Percentiles rank a stretch among this genome's conserved stretches.
phyloP scores from a whole-genome alignment of 2,329 filamentous ascomycete species.

The Ophiostoma australiae region DNA sequence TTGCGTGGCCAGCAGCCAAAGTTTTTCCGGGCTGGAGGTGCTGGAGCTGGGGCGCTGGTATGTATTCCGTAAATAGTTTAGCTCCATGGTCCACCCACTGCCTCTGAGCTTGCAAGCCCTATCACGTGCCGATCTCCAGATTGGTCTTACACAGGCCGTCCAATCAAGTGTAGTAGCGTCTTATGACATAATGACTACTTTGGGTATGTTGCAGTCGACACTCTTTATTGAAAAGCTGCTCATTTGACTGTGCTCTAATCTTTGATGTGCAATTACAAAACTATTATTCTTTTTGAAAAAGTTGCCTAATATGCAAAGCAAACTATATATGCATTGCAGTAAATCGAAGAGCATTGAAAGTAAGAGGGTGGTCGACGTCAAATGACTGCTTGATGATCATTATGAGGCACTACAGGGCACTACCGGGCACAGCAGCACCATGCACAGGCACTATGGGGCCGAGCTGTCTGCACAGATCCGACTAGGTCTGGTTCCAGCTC shows the following conservation, averaged over 20 bases:
- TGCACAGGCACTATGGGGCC: not conserved
- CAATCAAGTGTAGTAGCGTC: not conserved
- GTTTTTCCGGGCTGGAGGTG: not conserved
- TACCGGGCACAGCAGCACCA: no score
- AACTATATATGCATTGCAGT: no score
- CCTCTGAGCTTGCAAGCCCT: slow-evolving; percentile 22
- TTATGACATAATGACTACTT: not conserved
- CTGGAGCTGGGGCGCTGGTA: not conserved
- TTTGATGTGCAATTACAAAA: no score
- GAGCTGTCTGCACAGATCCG: not conserved
- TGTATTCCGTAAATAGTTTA: not conserved
- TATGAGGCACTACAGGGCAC: not conserved
- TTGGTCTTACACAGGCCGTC: not conserved
- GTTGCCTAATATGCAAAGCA: no score
- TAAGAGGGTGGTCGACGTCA: not conserved
- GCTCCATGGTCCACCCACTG: not conserved
- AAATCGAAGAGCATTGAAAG: not conserved
- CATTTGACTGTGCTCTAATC: no score
- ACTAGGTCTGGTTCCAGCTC: no score
- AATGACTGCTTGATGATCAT: not conserved
- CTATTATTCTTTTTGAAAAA: no score
- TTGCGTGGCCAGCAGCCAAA: not conserved
- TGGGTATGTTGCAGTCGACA: not conserved
- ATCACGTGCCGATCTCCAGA: slow-evolving; percentile 24
- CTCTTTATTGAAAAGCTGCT: no score